A percentile compares a stretch with the other conserved stretches of the same genome.
phyloP scores from a whole-genome alignment of 2,329 filamentous ascomycete species.

The Fusarium dlaminii region DNA sequence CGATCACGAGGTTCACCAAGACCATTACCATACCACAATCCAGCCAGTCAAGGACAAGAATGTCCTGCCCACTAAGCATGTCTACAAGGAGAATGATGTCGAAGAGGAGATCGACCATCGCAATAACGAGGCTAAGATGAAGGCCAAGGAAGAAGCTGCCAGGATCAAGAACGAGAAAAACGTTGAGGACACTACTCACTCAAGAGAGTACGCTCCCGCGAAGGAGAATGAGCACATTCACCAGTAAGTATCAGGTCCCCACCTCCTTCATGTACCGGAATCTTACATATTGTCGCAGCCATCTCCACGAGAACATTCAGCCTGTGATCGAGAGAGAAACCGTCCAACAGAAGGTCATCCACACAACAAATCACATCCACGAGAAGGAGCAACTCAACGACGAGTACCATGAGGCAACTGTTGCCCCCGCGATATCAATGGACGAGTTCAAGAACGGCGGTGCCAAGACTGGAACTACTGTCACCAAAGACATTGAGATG shows the following conservation, averaged over 20 bases:
- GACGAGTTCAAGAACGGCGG: conserved; percentile 15
- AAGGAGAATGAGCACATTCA: conserved; percentile 22
- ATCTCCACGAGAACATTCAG: conserved; percentile 25
- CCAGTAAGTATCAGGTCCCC: not conserved
- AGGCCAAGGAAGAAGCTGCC: conserved; percentile 25
- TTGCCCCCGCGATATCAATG: conserved; percentile 9
- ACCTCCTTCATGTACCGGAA: accelerated
- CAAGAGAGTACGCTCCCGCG: conserved; percentile 7
- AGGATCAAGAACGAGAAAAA: conserved; percentile 14
- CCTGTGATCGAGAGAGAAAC: conserved; percentile 30
- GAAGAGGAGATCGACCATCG: conserved; percentile 28
- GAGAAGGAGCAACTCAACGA: conserved; percentile 23
- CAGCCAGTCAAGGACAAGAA: conserved; percentile 30
- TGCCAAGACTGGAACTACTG: not conserved
- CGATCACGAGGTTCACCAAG: conserved; percentile 24
- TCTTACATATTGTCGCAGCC: not conserved
- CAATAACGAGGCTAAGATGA: conserved; percentile 4
- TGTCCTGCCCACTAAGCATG: conserved; percentile 16
- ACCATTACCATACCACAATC: conserved; percentile 23
- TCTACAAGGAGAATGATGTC: conserved; percentile 20
- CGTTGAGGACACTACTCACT: conserved; percentile 17
- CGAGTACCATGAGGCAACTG: conserved; percentile 10
- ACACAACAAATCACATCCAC: conserved; percentile 21
- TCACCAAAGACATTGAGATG: conserved; percentile 6
- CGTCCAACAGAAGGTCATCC: conserved; percentile 24